Base-by-base conservation (phyloP, 1,284 basidiomycete genomes). In the Pseudozyma hubeiensis region DNA sequence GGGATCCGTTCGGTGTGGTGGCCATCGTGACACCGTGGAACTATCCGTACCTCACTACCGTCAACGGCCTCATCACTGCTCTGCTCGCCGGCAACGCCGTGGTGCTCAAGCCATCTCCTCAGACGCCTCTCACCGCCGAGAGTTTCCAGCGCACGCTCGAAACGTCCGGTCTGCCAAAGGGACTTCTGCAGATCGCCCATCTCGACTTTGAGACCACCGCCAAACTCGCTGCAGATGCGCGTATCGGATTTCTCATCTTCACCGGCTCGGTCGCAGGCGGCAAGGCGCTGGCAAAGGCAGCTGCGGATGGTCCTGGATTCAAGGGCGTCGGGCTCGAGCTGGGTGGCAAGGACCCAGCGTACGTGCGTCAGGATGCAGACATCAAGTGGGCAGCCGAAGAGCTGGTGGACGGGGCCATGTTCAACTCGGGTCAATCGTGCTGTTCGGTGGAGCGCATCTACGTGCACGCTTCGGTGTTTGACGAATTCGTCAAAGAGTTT, bases 321-420 rank as follows among this genome's bases (percentile, higher is more conserved):
- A 96, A 93, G 78, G 90, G 90, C 14, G 78, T 87, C 7, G 86
- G 85, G 4, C 81, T 88, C 47, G 88, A 98, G 90, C 89, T 98
- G 16, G 95, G 95, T 5, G 95, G 95, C 1, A 97, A 97, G 85
- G 94, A 97, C 81, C 93, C 95, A 7, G 95, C 95, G 0, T 98
- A 97, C 80, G 94, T 97, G 7, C 88, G 93, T 31, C 33, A 51
- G 10, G 94, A 97, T 81, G 94, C 91, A 1, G 90, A 97, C 85
- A 81, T 96, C 5, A 88, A 89, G 35, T 97, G 92, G 83, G 91
- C 93, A 0, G 91, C 90, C 3, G 88, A 89, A 29, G 91, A 97
- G 82, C 88, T 97, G 10, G 94, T 95, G 3, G 95, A 98, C 85
- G 95, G 94, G 89, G 91, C 93, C 31, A 90, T 95, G 86, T 98